Evolutionary conservation across 163 green algal genomes (phyloP).

Genomic region (Chlorella variabilis): DNA sequence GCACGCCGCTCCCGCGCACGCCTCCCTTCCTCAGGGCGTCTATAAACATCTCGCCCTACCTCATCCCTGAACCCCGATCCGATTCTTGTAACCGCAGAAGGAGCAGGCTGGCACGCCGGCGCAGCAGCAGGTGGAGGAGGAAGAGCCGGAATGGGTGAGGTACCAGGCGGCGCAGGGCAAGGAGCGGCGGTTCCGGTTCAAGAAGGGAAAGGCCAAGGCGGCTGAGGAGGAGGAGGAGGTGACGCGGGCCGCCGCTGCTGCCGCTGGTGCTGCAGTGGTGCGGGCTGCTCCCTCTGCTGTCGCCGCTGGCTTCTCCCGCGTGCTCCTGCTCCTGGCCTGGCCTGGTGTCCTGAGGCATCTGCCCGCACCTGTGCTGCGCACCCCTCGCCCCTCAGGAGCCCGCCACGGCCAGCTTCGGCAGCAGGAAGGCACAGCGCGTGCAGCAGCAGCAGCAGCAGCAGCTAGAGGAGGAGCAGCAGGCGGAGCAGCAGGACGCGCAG

Average conservation of each 20-base stretch:
- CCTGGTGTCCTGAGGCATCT: too few species aligned
- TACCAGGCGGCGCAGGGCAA: slow-evolving; percentile 12
- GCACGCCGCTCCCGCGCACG: too few species aligned
- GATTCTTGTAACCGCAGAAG: too few species aligned
- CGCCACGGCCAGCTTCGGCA: too few species aligned
- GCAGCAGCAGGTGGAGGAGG: not conserved
- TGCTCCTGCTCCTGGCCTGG: too few species aligned
- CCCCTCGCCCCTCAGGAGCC: too few species aligned
- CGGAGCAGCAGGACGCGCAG: not conserved
- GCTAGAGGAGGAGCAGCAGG: not conserved
- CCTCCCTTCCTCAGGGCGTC: too few species aligned
- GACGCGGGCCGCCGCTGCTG: not conserved
- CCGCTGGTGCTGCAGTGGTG: not conserved
- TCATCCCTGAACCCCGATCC: too few species aligned
- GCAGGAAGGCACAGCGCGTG: not conserved
- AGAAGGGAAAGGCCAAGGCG: slow-evolving; percentile 17
- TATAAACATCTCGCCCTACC: too few species aligned
- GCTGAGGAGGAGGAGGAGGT: slow-evolving; percentile 22
- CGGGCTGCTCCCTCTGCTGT: too few species aligned
- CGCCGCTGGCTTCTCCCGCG: too few species aligned
- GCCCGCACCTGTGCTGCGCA: not conserved
- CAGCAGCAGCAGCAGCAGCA: slow-evolving; percentile 16
- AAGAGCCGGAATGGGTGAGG: slow-evolving; percentile 7
- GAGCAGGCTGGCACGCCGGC: not conserved
- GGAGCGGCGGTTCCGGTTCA: slow-evolving; percentile 15